Base-by-base conservation (phyloP, 2,329 filamentous ascomycete species). In the Capronia coronata region DNA sequence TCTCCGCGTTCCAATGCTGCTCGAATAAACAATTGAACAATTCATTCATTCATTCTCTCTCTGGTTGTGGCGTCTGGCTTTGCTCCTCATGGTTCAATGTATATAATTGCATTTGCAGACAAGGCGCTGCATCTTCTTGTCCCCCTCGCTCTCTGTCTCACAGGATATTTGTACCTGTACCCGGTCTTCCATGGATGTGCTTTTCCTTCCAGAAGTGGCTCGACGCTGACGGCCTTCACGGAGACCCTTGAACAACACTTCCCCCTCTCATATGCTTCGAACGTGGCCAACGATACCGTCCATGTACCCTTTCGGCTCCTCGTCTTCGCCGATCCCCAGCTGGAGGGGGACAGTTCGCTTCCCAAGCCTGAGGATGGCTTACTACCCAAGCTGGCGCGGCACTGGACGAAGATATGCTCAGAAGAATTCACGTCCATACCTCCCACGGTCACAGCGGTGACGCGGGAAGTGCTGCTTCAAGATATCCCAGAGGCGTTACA, bases 291-390 rank as follows among this genome's bases (percentile, higher is more conserved):
- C 6, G 39, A 50, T 23, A 14, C 37, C 29, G 30, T 46, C 21
- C 35, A 63, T 52, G 87, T 88, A 2, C 87, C 89, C 0, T 95
- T 97, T 63, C 80, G 91, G 50, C 79, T 97, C 2, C 82, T 97
- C 11, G 82, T 89, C 1, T 79, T 97, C 18, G 91, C 86, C 53
- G 91, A 97, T 66, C 91, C 91, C 3, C 91, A 97, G 67, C 79
- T 97, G 46, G 91, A 97, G 70, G 91, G 91, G 61, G 87, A 95
- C 64, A 88, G 85, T 1, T 89, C 87, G 5, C 83, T 96, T 21
- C 85, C 83, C 0, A 64, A 68, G 16, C 65, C 69, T 1, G 66
- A 73, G 21, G 72, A 71, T 65, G 69, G 64, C 52, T 66, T 67
- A 34, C 67, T 68, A 11, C 70, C 68, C 19, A 69, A 65, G 51